Base-by-base conservation (phyloP, 108 stramenopile species). In the Cyclotella kingstonii region DNA sequence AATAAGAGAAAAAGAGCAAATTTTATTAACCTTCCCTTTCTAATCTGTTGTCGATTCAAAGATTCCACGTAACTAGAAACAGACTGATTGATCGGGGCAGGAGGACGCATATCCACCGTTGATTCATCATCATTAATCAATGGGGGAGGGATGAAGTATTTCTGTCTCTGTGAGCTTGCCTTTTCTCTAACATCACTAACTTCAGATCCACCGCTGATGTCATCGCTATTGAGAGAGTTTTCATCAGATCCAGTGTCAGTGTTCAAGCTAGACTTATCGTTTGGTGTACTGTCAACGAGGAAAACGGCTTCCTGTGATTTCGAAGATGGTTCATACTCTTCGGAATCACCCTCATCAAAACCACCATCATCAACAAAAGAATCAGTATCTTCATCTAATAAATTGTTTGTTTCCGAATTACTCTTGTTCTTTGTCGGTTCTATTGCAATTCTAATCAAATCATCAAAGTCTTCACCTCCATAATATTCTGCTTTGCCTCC, bases 61-160 rank as follows among this genome's bases (percentile, higher is more conserved):
- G 66, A 59, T 18, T 62, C 59, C 29, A 75, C 74, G 44, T 67
- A 75, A 34, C 63, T 59, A 26, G 63, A 64, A 2, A 75, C 74
- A 14, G 49, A 62, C 29, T 66, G 66, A 29, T 56, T 62, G n/a
- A 62, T 47, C 14, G 74, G 74, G n/a, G 74, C 74, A 18, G 74
- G 74, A n/a, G 58, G 57, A 25, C 58, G 57, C 74, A 75, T 67
- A 9, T 75, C 74, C 0, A 75, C 42, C 8, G 58, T 60, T 0
- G 60, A 63, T 44, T 75, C 74, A 29, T 75, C 74, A 51, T 75
- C 74, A 40, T 75, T 75, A 36, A 75, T 49, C 31, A 75, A 35
- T 22, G 74, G 74, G 1, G 48, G 45, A 3, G 74, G 40, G 7
- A 21, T 15, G 46, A 47, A 46, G 46, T 55, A 49, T 21, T 40